These are phyloP conservation scores for Podospora didyma DNA, from an alignment of 495 filamentous ascomycete genomes.

Conservation along the genomic window DNA sequence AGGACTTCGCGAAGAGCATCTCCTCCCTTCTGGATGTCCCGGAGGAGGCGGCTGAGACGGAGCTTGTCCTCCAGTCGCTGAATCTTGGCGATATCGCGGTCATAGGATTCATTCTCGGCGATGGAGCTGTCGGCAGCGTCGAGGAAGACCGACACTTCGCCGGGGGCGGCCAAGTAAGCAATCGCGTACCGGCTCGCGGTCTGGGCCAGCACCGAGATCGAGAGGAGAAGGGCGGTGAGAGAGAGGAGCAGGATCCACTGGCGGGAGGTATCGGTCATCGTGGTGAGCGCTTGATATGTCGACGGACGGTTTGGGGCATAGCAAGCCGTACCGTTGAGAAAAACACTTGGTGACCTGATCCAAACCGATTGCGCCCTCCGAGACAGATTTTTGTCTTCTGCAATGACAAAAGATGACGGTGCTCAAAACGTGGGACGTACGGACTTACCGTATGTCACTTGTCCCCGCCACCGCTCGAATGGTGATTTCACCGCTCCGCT, in stretches of 20 bases:
- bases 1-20: constrained; percentile 49
- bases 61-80: constrained; percentile 49
- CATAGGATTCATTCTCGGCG: constrained; percentile 51
- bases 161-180: constrained; percentile 45
- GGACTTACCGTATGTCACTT: not conserved
- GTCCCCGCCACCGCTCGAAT: not conserved
- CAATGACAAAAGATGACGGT: too few species aligned
- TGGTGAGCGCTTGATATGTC: constrained; percentile 5
- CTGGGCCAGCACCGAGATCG: constrained; percentile 39
- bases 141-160: constrained; percentile 46
- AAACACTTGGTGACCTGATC: not conserved
- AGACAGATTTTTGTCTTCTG: not conserved
- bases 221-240: constrained; percentile 46
- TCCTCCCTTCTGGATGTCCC: constrained; percentile 54
- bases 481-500: not conserved
- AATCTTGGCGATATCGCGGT: constrained; percentile 47
- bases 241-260: constrained; percentile 43
- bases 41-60: constrained; percentile 44
- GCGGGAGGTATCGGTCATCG: constrained; percentile 37
- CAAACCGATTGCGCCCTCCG: not conserved
- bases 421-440: not conserved
- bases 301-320: constrained; percentile 4
- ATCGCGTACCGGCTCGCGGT: constrained; percentile 38
- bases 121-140: constrained; percentile 47
- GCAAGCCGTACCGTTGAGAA: not conserved